These are phyloP conservation scores for Mrakia frigida DNA, from an alignment of 768 basidiomycete species.

Conservation along the genomic window DNA sequence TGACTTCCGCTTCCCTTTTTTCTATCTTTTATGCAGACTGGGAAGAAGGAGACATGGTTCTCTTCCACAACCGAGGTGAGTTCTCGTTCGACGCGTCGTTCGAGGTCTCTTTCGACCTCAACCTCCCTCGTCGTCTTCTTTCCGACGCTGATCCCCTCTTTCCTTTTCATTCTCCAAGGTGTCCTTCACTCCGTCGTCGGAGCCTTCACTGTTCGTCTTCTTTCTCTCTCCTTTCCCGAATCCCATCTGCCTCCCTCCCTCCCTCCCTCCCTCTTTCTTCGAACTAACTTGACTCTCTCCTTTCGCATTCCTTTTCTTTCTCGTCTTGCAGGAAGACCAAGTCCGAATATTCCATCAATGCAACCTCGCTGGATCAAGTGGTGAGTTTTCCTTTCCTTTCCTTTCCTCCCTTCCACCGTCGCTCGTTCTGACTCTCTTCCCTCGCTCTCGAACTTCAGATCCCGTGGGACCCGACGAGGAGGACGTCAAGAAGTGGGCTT, in stretches of 20 bases:
- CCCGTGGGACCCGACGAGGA: slow-evolving; percentile 63
- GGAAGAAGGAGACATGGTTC: slow-evolving; percentile 64
- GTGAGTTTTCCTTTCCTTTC: slow-evolving; percentile 35
- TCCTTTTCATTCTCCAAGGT: background rate
- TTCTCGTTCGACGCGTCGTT: background rate
- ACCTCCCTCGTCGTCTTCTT: background rate
- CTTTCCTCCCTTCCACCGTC: background rate
- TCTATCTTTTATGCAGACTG: slow-evolving; percentile 34
- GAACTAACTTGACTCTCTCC: no score
- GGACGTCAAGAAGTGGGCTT: slow-evolving; percentile 62
- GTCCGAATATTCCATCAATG: slow-evolving; percentile 72
- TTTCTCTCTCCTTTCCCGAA: background rate
- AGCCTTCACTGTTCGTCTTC: slow-evolving; percentile 51
- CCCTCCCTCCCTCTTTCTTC: background rate
- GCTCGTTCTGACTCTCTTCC: background rate
- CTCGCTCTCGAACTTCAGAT: slow-evolving; percentile 40
- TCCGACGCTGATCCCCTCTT: background rate
- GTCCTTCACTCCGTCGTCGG: slow-evolving; percentile 74
- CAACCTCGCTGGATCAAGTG: slow-evolving; percentile 74
- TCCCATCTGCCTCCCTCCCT: background rate
- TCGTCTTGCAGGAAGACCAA: slow-evolving; percentile 47
- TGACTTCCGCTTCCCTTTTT: background rate
- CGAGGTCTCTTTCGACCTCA: background rate
- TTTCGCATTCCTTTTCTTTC: background rate
- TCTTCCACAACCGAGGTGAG: slow-evolving; percentile 77